Evolutionary conservation across 495 filamentous ascomycete species (phyloP), one percentile per base, ranked within the genome.

Genomic region (Echria macrotheca): DNA sequence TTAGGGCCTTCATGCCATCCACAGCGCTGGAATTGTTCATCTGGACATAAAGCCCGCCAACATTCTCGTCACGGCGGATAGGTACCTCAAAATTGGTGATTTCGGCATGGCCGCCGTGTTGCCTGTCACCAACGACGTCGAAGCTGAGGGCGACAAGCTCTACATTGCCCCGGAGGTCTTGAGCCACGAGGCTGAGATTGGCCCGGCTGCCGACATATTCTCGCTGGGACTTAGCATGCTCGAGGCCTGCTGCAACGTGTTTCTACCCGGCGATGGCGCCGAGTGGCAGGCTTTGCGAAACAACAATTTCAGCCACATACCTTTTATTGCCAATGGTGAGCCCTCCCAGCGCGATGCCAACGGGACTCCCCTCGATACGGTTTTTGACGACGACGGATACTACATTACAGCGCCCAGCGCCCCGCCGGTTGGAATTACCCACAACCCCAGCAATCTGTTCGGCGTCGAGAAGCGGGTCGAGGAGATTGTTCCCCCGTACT

Each of bases 11-110:
- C 82, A 85, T 65, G 83, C 89, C 28, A 90, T 98, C 47, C 93
- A 98, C 63, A 78, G 86, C 48, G 80, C 79, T 32, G 89, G 86
- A 3, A 91, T 88, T 60, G 90, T 96, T 45, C 93, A 98, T 63
- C 79, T 97, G 14, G 93, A 98, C 59, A 67, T 98, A 22, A 98
- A 98, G 64, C 93, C 93, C 10, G 91, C 91, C 24, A 98, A 98
- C 55, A 77, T 97, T 49, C 72, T 98, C 55, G 86, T 98, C 47
- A 85, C 86, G 7, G 91, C 86, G 63, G 89, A 96, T 64, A 94
- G 93, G 21, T 80, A 84, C 17, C 70, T 98, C 32, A 98, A 97
- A 67, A 94, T 98, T 58, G 91, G 81, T 36, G 93, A 98, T 68
- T 98, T 98, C 64, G 93, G 93, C 32, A 81, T 97, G 77, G 90